Conservation (phyloP, 2,329 filamentous ascomycete species). For the Diaporthe eres region DNA sequence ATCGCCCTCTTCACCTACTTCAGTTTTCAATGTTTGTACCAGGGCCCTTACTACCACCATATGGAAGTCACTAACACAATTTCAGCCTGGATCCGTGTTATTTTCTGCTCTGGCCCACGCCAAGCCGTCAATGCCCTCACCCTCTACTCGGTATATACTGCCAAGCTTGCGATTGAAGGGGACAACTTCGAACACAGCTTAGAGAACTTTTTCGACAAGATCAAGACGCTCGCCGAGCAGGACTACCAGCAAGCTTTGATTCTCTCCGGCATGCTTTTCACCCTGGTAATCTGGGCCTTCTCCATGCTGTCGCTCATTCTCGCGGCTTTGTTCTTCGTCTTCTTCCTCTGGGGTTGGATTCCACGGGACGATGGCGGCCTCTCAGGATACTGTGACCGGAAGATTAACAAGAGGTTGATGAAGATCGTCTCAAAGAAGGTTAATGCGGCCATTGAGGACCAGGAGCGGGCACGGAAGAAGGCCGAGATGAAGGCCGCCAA, state of each 20-base stretch:
- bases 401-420: slow-evolving; percentile 88
- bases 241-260: slow-evolving; percentile 86
- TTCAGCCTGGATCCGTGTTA: slow-evolving; percentile 85
- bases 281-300: slow-evolving; percentile 89
- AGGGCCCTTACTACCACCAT: too few species aligned
- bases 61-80: slow-evolving; percentile 40
- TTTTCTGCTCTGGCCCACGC: slow-evolving; percentile 92
- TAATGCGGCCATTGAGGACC: slow-evolving; percentile 87
- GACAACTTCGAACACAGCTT: slow-evolving; percentile 73
- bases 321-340: slow-evolving; percentile 83
- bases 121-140: slow-evolving; percentile 93
- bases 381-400: slow-evolving; percentile 88
- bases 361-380: slow-evolving; percentile 85
- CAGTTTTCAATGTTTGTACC: slow-evolving; percentile 69
- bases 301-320: slow-evolving; percentile 81
- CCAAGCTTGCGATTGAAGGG: slow-evolving; percentile 76
- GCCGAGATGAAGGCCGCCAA: slow-evolving; percentile 65
- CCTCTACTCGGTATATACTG: slow-evolving; percentile 84
- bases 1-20: slow-evolving; percentile 94
- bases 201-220: slow-evolving; percentile 85
- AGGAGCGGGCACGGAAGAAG: slow-evolving; percentile 72
- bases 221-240: slow-evolving; percentile 78
- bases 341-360: slow-evolving; percentile 95
- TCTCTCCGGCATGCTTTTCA: slow-evolving; percentile 93
- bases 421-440: slow-evolving; percentile 89